Base-by-base conservation (phyloP, 2,329 filamentous ascomycete genomes). In the Zalaria sp. region DNA sequence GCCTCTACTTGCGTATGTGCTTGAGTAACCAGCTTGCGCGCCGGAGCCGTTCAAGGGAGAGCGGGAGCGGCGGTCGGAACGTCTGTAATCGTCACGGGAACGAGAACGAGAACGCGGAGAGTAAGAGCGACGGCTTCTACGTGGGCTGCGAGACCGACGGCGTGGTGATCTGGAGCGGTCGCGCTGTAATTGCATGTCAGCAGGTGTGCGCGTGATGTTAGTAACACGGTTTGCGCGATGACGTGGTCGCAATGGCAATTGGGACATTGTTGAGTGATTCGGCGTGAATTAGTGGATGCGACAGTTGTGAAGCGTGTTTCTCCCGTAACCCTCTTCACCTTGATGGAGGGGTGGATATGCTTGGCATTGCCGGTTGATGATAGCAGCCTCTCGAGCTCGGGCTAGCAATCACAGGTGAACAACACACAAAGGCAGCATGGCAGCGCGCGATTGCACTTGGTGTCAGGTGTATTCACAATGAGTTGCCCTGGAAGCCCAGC, bases 11-110 rank as follows among this genome's bases (percentile, higher is more conserved):
- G 59, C 56, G 51, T 63, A 63, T 27, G 69, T 70, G 60, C 75
- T 77, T 65, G 79, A 73, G 59, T 76, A 74, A 70, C 80, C 83
- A 73, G 80, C 82, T 60, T 77, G 68, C 59, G 78, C 71, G 60
- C 77, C 79, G 64, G 80, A 64, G 61, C 70, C 79, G 69, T 80
- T 83, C 77, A 91, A 85, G 64, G 88, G 88, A 62, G 86, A 89
- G 59, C 88, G 83, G 60, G 82, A 87, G 63, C 64, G 59, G 47
- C 64, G 62, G 49, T 67, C 64, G 51, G 51, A 57, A 48, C 63
- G 60, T 45, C 64, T 63, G 49, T 66, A 67, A 49, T 64, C 63
- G 46, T 66, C 64, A 41, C 82, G 84, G 68, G 85, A 93, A 66
- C 86, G 82, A 57, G 87, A 93, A 65, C 86, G 71, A 57, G 87